Evolutionary conservation across 1,284 basidiomycete species (phyloP).

Genomic region (Moniliella sp.): DNA sequence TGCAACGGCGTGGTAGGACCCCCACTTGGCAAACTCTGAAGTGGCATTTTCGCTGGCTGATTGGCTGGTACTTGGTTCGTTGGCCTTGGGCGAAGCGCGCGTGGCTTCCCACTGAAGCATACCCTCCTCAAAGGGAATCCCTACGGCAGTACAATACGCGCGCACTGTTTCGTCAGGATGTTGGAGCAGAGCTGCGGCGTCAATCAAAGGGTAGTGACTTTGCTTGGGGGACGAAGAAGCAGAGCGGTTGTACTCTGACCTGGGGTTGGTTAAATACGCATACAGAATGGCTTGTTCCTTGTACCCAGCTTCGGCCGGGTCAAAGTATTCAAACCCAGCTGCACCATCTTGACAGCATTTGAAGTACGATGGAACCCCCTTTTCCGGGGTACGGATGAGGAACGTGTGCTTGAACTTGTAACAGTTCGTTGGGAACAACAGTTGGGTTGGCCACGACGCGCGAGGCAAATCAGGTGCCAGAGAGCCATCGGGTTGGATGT

Average conservation of each 20-base stretch:
- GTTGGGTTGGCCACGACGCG: conserved; percentile 15
- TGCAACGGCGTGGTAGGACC: conserved; percentile 22
- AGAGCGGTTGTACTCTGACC: conserved; percentile 17
- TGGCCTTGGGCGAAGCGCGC: not conserved
- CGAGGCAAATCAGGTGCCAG: conserved; percentile 6
- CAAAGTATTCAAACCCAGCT: conserved; percentile 26
- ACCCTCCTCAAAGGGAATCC: conserved; percentile 15
- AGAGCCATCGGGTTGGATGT: too few species aligned
- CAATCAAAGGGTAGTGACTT: conserved; percentile 11
- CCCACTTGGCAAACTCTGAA: conserved; percentile 27
- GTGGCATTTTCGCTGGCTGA: not conserved
- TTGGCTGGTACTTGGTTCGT: too few species aligned
- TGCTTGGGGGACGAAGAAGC: not conserved
- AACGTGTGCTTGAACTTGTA: conserved; percentile 29
- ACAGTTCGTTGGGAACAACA: too few species aligned
- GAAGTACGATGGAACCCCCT: conserved; percentile 23
- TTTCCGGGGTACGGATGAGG: conserved; percentile 26
- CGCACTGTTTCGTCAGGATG: conserved; percentile 16
- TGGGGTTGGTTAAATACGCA: conserved; percentile 22
- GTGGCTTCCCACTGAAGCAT: conserved; percentile 23
- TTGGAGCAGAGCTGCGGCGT: conserved; percentile 14
- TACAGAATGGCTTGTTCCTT: conserved; percentile 20
- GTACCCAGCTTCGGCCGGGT: conserved; percentile 21
- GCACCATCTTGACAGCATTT: conserved; percentile 25
- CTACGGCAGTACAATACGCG: conserved; percentile 16